A percentile compares a stretch with the other conserved stretches of the same genome.
Conservation (phyloP, 441 rosid species). For the Adansonia grandidieri region DNA sequence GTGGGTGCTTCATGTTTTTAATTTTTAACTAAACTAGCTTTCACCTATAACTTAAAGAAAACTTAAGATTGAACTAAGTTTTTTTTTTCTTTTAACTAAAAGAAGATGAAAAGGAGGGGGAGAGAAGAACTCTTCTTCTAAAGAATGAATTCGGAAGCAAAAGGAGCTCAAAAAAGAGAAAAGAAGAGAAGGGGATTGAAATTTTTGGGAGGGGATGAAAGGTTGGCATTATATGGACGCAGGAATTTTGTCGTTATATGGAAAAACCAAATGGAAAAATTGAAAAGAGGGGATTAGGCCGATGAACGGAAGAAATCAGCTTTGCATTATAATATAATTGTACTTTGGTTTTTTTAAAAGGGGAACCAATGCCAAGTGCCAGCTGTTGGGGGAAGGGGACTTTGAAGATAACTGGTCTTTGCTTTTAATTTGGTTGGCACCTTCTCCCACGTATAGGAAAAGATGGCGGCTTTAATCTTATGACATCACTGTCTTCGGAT, state of each 20-base stretch:
- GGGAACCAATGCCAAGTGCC: conserved; percentile 39
- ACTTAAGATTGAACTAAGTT: background rate
- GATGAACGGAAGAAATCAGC: conserved; percentile 14
- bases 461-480: conserved; percentile 55
- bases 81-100: too few species aligned
- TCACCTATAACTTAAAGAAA: background rate
- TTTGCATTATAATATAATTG: background rate
- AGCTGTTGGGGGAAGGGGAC: conserved; percentile 30
- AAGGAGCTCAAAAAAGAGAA: conserved; percentile 17
- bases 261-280: background rate
- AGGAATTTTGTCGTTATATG: conserved; percentile 59
- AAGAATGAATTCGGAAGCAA: background rate
- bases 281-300: conserved; percentile 36
- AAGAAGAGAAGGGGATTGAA: conserved; percentile 53
- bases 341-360: background rate
- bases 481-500: conserved; percentile 36
- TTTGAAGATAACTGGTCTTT: conserved; percentile 27
- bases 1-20: conserved; percentile 57
- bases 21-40: conserved; percentile 2
- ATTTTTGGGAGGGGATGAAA: conserved; percentile 62
- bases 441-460: background rate
- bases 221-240: conserved; percentile 65
- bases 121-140: too few species aligned
- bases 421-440: conserved; percentile 7
- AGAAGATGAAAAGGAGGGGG: background rate